A percentile compares a stretch with the other conserved stretches of the same genome.
Conservation (phyloP, 164 flowering plant species). For the Chloranthus sessilifolius region DNA sequence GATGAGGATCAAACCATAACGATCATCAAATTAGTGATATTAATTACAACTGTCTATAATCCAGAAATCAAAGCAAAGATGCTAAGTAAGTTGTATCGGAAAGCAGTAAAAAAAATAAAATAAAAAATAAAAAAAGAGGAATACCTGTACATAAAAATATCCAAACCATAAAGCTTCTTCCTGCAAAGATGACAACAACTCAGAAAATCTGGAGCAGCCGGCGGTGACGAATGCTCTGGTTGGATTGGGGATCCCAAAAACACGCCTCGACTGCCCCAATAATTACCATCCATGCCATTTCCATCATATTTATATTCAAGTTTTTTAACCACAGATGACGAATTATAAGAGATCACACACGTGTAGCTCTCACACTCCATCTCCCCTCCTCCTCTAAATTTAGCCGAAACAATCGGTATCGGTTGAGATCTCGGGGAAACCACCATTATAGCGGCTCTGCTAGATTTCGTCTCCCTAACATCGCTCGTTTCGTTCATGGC, state of each 20-base stretch:
- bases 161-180: constrained; percentile 53
- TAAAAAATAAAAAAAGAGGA: not conserved
- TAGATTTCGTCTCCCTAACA: constrained; percentile 11
- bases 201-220: constrained; percentile 27
- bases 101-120: not conserved
- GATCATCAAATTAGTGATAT: no score
- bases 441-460: constrained; percentile 6
- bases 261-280: constrained; percentile 15
- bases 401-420: constrained; percentile 24
- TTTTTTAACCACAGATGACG: constrained; percentile 27
- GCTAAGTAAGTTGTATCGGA: not conserved
- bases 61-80: constrained; percentile 1
- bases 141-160: constrained; percentile 68
- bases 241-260: constrained; percentile 19
- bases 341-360: constrained; percentile 49
- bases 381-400: constrained; percentile 15
- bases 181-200: constrained; percentile 45
- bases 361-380: constrained; percentile 52
- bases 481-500: constrained; percentile 30
- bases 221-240: constrained; percentile 4
- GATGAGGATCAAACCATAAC: no score
- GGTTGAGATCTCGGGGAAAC: constrained; percentile 31
- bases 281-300: not conserved
- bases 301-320: constrained; percentile 26
- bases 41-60: no score